Conservation (phyloP, 768 basidiomycete species). For the Rhizopogon roseolus region DNA sequence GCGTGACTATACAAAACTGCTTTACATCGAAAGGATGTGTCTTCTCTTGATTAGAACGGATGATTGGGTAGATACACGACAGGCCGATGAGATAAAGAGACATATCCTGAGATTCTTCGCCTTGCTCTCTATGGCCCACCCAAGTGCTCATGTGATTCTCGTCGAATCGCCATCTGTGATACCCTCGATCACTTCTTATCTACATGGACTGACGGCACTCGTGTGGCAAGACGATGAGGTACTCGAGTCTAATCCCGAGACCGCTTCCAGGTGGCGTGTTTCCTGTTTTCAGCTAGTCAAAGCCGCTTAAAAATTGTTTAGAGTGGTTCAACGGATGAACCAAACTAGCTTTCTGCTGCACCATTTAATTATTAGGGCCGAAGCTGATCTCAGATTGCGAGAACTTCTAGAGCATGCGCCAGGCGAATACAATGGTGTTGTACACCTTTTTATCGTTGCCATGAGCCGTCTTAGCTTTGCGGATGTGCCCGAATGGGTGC, state of each 20-base stretch:
- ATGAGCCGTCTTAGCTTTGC: constrained; percentile 74
- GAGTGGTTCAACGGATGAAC: constrained; percentile 45
- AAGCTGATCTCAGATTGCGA: constrained; percentile 47
- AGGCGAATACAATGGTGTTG: constrained; percentile 55
- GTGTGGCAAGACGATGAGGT: constrained; percentile 65
- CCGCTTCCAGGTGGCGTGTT: constrained; percentile 18
- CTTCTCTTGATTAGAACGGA: constrained; percentile 39
- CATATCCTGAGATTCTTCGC: constrained; percentile 36
- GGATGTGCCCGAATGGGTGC: constrained; percentile 59
- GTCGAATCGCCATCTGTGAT: constrained; percentile 51
- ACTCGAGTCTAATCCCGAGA: constrained; percentile 31
- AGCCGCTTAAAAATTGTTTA: constrained; percentile 20
- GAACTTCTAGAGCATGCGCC: constrained; percentile 53
- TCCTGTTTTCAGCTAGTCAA: neutral
- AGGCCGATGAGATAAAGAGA: constrained; percentile 34
- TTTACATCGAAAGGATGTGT: constrained; percentile 47
- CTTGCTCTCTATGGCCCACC: constrained; percentile 33
- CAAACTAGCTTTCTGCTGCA: constrained; percentile 59
- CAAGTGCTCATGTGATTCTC: constrained; percentile 33
- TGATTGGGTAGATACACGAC: constrained; percentile 32
- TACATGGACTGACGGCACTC: constrained; percentile 45
- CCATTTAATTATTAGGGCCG: constrained; percentile 50
- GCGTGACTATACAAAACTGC: constrained; percentile 26
- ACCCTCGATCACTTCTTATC: constrained; percentile 57
- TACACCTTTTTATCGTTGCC: constrained; percentile 70